phyloP scores from a whole-genome alignment of 768 basidiomycete genomes.

The Mycena belliarum region DNA sequence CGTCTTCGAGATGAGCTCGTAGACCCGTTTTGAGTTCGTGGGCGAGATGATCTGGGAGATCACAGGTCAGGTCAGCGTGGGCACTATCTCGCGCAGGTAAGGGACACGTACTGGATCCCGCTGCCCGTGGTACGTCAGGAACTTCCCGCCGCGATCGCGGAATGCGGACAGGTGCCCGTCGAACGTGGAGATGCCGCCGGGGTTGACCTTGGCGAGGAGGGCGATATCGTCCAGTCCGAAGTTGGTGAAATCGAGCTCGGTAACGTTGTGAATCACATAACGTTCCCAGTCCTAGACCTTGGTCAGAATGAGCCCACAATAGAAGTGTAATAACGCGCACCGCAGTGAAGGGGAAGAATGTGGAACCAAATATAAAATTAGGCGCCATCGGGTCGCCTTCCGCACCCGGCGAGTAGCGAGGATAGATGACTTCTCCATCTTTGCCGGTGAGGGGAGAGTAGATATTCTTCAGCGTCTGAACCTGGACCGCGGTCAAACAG shows the following conservation, averaged over 20 bases:
- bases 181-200: conserved; percentile 13
- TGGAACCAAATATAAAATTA: not conserved
- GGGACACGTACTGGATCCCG: conserved; percentile 15
- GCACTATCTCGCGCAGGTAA: not conserved
- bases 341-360: not conserved
- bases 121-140: conserved; percentile 26
- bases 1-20: conserved; percentile 21
- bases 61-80: no score
- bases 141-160: conserved; percentile 24
- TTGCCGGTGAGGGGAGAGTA: conserved; percentile 20
- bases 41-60: conserved; percentile 19
- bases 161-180: conserved; percentile 20
- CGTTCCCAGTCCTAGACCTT: conserved; percentile 13
- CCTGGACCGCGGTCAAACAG: conserved; percentile 23
- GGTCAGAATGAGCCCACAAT: not conserved
- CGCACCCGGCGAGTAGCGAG: conserved; percentile 21
- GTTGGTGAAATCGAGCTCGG: not conserved
- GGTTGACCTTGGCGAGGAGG: conserved; percentile 1
- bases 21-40: conserved; percentile 18
- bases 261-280: conserved; percentile 1
- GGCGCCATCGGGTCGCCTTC: not conserved
- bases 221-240: conserved; percentile 3
- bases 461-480: conserved; percentile 15
- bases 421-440: conserved; percentile 14
- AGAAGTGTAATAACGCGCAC: not conserved